These are phyloP conservation scores for Leccinum disarticulatum DNA, from an alignment of 768 basidiomycete species.

Conservation along the genomic window DNA sequence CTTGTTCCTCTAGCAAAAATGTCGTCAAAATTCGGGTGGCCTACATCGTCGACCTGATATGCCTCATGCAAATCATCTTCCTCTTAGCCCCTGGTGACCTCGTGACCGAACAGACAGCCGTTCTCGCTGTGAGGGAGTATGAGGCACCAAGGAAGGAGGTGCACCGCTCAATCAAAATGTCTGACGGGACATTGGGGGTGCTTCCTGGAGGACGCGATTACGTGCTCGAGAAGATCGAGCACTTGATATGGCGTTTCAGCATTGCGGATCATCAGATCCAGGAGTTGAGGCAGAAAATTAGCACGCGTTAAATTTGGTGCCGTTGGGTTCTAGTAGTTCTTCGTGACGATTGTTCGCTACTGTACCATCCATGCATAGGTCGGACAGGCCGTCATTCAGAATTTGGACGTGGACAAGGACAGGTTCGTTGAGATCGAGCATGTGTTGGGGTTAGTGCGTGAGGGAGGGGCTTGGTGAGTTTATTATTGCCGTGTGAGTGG, in stretches of 20 bases:
- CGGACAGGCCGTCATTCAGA: too few relatives aligned
- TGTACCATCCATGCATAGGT: too few relatives aligned
- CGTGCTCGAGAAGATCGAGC: not conserved
- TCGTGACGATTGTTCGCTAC: not conserved
- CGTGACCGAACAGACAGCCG: not conserved
- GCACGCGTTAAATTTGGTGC: not conserved
- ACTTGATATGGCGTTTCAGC: not conserved
- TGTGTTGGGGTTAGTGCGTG: too few relatives aligned
- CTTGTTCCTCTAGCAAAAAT: not conserved
- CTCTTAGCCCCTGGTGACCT: not conserved
- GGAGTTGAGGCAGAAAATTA: not conserved
- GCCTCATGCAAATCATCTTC: conserved; percentile 16
- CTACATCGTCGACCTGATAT: conserved; percentile 16
- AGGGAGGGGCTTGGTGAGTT: too few relatives aligned
- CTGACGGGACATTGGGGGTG: too few relatives aligned
- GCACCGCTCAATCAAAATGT: not conserved
- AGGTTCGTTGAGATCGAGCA: too few relatives aligned
- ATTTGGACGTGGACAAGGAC: too few relatives aligned
- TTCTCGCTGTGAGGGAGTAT: not conserved
- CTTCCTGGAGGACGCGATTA: not conserved
- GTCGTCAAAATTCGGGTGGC: conserved; percentile 13
- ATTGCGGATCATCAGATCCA: not conserved
- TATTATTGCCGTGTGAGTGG: too few relatives aligned
- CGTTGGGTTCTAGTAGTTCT: not conserved
- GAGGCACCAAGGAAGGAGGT: conserved; percentile 2